Evolutionary conservation across 257 asterid genomes (phyloP).

Genomic region (Linaria vulgaris): DNA sequence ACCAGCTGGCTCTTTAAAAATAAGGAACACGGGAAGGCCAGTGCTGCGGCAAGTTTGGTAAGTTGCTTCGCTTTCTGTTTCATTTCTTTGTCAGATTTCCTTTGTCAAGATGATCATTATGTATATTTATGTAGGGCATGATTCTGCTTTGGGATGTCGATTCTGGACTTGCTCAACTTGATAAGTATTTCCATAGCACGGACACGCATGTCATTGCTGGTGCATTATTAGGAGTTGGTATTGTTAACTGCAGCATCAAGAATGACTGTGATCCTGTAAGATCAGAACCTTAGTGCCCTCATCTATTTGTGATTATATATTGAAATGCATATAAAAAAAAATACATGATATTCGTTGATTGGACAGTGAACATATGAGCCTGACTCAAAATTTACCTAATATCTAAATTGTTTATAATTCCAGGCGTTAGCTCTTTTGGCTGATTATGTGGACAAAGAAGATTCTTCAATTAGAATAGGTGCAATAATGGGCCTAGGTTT

Average conservation of each 20-base stretch:
- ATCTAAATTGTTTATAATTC: constrained; percentile 22
- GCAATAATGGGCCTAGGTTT: constrained; percentile 98
- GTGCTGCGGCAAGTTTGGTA: constrained; percentile 99
- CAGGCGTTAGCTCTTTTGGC: constrained; percentile 92
- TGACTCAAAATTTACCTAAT: constrained; percentile 16
- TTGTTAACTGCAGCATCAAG: constrained; percentile 73
- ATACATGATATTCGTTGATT: neutral
- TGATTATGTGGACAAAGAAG: constrained; percentile 75
- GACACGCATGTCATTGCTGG: constrained; percentile 80
- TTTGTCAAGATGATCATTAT: constrained; percentile 22
- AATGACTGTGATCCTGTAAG: constrained; percentile 96
- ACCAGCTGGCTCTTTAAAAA: constrained; percentile 94
- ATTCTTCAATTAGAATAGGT: constrained; percentile 75
- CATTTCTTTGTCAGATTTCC: neutral
- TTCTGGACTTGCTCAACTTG: constrained; percentile 92
- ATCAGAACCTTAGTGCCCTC: neutral
- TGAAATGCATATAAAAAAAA: neutral
- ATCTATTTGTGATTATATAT: neutral
- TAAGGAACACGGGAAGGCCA: constrained; percentile 90
- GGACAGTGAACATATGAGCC: constrained; percentile 3
- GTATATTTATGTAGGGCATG: constrained; percentile 66
- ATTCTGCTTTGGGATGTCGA: constrained; percentile 95
- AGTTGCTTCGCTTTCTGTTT: constrained; percentile 21
- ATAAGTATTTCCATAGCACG: constrained; percentile 82
- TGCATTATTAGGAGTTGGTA: constrained; percentile 89